phyloP scores from a whole-genome alignment of 83 land plant species.

The Diphasiastrum complanatum region DNA sequence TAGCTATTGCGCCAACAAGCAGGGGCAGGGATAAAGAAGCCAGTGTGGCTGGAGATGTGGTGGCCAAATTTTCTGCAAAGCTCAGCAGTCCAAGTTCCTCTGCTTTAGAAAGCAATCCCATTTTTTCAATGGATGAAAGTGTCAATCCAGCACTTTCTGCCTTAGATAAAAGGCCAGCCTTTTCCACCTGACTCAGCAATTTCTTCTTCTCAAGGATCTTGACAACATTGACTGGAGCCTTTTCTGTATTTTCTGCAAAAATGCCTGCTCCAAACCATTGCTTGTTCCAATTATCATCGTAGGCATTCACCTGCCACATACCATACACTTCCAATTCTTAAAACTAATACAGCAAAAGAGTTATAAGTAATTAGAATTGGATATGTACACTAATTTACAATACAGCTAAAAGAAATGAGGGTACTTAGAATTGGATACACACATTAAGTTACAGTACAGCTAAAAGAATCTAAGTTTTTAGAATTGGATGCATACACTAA shows the following conservation, averaged over 20 bases:
- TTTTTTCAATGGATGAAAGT: conserved; percentile 78
- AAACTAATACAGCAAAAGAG: too few relatives aligned
- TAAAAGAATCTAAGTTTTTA: too few relatives aligned
- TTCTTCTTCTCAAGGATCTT: conserved; percentile 70
- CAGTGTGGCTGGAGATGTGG: conserved; percentile 64
- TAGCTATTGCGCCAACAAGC: conserved; percentile 59
- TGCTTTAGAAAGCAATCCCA: conserved; percentile 85
- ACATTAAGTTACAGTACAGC: too few relatives aligned
- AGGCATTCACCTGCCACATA: conserved; percentile 59
- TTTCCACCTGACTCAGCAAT: conserved; percentile 76
- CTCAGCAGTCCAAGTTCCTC: conserved; percentile 90
- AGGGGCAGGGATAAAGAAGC: conserved; percentile 78
- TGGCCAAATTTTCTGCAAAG: conserved; percentile 63
- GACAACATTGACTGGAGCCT: conserved; percentile 64
- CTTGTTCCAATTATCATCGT: conserved; percentile 78
- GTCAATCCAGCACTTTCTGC: conserved; percentile 84
- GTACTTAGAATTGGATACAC: too few relatives aligned
- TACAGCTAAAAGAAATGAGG: neutral
- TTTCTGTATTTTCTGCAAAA: conserved; percentile 70
- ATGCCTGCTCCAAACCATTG: conserved; percentile 94
- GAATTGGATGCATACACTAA: neutral
- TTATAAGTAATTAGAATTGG: neutral
- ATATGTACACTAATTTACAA: too few relatives aligned
- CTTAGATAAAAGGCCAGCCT: conserved; percentile 76
- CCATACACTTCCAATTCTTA: neutral